A percentile compares a stretch with the other conserved stretches of the same genome.
These are phyloP conservation scores for Talaromyces sp. DNA, from an alignment of 2,329 filamentous ascomycete species.

Conservation along the genomic window DNA sequence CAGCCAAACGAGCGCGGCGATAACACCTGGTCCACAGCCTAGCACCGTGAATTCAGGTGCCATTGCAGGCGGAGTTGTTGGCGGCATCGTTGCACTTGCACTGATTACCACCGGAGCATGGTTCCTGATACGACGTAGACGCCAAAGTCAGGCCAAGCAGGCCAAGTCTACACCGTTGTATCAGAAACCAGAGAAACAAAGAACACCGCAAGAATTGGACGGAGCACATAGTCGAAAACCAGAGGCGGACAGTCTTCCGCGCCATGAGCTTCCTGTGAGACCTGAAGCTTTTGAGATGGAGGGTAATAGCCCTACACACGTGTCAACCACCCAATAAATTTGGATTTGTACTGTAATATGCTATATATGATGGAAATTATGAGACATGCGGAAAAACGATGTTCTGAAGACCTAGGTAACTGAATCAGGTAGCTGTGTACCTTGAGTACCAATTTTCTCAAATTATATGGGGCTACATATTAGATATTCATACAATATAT, in stretches of 20 bases:
- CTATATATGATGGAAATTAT: no score
- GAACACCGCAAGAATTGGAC: background rate
- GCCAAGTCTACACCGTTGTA: background rate
- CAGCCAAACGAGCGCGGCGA: background rate
- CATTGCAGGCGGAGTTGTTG: slow-evolving; percentile 15
- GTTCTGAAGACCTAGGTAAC: no score
- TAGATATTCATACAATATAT: no score
- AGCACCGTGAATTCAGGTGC: slow-evolving; percentile 8
- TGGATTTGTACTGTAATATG: no score
- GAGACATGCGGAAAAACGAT: no score
- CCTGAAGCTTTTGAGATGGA: background rate
- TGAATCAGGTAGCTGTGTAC: no score
- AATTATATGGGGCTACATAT: no score
- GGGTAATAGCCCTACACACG: background rate
- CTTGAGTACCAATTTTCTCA: no score
- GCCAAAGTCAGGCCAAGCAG: background rate
- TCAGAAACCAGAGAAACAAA: background rate
- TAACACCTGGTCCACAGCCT: no score
- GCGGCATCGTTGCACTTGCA: slow-evolving; percentile 8
- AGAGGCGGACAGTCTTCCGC: background rate
- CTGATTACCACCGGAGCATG: background rate
- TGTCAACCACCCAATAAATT: no score
- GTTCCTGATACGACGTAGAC: background rate
- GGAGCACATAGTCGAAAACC: background rate
- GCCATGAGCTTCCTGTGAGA: background rate